phyloP scores from a whole-genome alignment of 768 basidiomycete genomes.

The Rossbeevera mucosa region DNA sequence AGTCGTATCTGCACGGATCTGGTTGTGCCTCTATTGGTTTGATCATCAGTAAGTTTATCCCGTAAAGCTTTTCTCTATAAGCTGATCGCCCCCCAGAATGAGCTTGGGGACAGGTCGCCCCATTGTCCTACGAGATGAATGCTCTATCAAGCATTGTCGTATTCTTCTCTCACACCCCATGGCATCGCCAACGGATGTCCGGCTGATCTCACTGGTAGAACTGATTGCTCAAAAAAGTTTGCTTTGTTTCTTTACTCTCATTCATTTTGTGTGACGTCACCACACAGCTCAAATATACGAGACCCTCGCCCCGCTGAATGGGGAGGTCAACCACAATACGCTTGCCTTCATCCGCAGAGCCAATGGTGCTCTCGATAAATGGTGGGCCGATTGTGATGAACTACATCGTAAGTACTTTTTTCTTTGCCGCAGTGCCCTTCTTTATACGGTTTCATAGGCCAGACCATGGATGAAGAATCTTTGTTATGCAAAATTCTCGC shows the following conservation, averaged over 20 bases:
- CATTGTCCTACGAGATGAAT: conserved; percentile 85
- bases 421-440: background rate
- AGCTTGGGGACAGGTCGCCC: conserved; percentile 90
- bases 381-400: conserved; percentile 87
- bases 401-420: conserved; percentile 56
- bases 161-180: conserved; percentile 78
- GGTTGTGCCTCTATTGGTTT: conserved; percentile 94
- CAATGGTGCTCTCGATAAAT: conserved; percentile 80
- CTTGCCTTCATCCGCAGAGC: conserved; percentile 85
- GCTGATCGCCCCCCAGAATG: conserved; percentile 52
- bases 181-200: conserved; percentile 85
- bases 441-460: conserved; percentile 40
- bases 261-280: conserved; percentile 2
- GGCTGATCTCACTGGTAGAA: conserved; percentile 83
- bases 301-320: conserved; percentile 79
- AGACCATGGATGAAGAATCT: conserved; percentile 80
- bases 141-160: conserved; percentile 80
- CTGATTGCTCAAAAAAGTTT: conserved; percentile 87
- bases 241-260: conserved; percentile 18
- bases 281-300: conserved; percentile 85
- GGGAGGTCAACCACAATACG: conserved; percentile 80
- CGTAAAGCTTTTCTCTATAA: background rate
- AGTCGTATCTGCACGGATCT: conserved; percentile 91
- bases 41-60: conserved; percentile 75
- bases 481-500: conserved; percentile 83